phyloP scores from a whole-genome alignment of 768 basidiomycete genomes.

The Albatrellus ellisii region DNA sequence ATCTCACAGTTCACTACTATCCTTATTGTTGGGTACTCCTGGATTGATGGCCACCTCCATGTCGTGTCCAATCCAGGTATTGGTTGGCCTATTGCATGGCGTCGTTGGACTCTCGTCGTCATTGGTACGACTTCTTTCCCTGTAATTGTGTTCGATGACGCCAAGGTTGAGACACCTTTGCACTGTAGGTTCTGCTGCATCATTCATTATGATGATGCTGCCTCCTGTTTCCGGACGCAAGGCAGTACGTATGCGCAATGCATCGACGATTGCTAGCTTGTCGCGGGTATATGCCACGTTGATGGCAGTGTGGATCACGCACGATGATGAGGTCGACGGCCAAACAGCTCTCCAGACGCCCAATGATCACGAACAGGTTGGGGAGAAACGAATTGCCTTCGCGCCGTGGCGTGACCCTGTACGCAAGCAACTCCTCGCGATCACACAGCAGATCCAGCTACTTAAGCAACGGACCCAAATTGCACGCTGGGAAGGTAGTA shows the following conservation, averaged over 20 bases:
- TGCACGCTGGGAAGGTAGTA: constrained; percentile 34
- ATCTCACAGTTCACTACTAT: constrained; percentile 25
- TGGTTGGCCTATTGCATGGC: constrained; percentile 41
- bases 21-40: constrained; percentile 41
- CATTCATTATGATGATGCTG: constrained; percentile 40
- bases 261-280: constrained; percentile 26
- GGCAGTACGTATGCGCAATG: constrained; percentile 31
- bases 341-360: background rate
- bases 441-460: constrained; percentile 22
- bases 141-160: background rate
- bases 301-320: constrained; percentile 28
- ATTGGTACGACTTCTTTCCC: constrained; percentile 24
- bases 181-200: constrained; percentile 30
- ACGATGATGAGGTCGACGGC: constrained; percentile 8
- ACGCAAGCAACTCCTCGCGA: constrained; percentile 19
- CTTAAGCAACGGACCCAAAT: constrained; percentile 22
- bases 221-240: constrained; percentile 36
- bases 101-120: constrained; percentile 34
- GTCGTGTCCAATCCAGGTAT: constrained; percentile 35
- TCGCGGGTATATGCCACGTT: constrained; percentile 29
- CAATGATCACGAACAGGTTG: background rate
- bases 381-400: constrained; percentile 5
- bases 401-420: constrained; percentile 17
- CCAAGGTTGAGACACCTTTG: background rate
- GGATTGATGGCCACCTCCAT: constrained; percentile 38